Base-by-base conservation (phyloP, 352 stramenopile genomes). In the Thalassiosira pacifica region DNA sequence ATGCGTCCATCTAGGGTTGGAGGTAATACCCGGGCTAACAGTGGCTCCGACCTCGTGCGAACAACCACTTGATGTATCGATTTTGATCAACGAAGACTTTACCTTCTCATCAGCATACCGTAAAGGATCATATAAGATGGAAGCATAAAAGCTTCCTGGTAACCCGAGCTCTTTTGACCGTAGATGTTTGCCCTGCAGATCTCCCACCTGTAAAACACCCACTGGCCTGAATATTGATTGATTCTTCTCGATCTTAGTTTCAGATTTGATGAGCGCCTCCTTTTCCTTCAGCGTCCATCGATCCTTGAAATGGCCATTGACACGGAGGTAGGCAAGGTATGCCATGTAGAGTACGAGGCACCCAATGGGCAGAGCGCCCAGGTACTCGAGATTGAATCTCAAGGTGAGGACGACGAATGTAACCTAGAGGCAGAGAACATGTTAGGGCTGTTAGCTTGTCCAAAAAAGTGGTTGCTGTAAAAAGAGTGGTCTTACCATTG, bases 371-470 rank as follows among this genome's bases (percentile, higher is more conserved):
- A 94, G 29, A 34, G 82, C 68, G 61, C 88, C 90, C 71, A 88
- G 71, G 73, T 94, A 94, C 71, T 93, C 90, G 10, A 91, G 37
- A 61, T 95, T 89, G 26, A 92, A 93, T 76, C 22, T 76, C 19
- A 93, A 29, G 59, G 84, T 92, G 11, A 91, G 2, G 0, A 67
- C 26, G 59, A 94, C 29, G 79, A 91, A 92, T 65, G 92, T 80
- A 29, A 88, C 57, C 53, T 94, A n/a, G 22, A 82, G 22, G 80
- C 27, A n/a, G 37, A 76, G 65, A 63, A 37, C 1, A 76, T 34
- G 22, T 13, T 22, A 34, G 10, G 19, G 27, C 53, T 59, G 37
- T 45, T 64, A 40, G 45, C 10, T 24, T 37, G 16, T 34, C 11
- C 27, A 64, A 48, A 19, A n/a, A 31, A 5, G 8, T 77, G 26